phyloP scores from a whole-genome alignment of 1,284 basidiomycete genomes.

The Tilletia caries region DNA sequence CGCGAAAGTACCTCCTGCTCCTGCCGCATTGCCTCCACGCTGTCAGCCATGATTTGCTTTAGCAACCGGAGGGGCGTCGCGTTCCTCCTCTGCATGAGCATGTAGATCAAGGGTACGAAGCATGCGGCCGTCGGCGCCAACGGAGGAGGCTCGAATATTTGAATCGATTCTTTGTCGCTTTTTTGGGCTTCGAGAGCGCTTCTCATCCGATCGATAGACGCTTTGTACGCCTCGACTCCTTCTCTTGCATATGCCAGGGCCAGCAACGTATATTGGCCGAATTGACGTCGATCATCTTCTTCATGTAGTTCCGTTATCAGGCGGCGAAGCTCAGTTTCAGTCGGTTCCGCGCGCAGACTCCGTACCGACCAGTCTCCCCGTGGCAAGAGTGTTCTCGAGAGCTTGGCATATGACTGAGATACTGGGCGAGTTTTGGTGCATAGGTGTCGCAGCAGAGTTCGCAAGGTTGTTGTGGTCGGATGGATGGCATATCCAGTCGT shows the following conservation, averaged over 20 bases:
- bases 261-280: slow-evolving; percentile 24
- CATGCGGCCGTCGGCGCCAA: slow-evolving; percentile 28
- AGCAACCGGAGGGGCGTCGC: slow-evolving; percentile 26
- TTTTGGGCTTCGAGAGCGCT: slow-evolving; percentile 22
- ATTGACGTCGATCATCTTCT: slow-evolving; percentile 30
- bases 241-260: slow-evolving; percentile 27
- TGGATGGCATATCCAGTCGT: slow-evolving; percentile 17
- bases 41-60: neutral
- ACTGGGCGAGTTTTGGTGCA: slow-evolving; percentile 19
- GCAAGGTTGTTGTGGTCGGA: slow-evolving; percentile 44
- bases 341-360: neutral
- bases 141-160: slow-evolving; percentile 28
- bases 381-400: slow-evolving; percentile 19
- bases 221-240: slow-evolving; percentile 26
- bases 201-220: slow-evolving; percentile 22
- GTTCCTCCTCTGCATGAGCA: slow-evolving; percentile 21
- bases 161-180: neutral
- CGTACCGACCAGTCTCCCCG: slow-evolving; percentile 25
- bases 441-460: slow-evolving; percentile 35
- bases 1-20: neutral
- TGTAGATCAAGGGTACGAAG: slow-evolving; percentile 32
- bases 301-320: neutral
- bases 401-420: neutral
- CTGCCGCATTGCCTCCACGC: neutral
- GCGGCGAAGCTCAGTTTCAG: neutral